phyloP scores from a whole-genome alignment of 441 rosid species.

The Adansonia grandidieri region DNA sequence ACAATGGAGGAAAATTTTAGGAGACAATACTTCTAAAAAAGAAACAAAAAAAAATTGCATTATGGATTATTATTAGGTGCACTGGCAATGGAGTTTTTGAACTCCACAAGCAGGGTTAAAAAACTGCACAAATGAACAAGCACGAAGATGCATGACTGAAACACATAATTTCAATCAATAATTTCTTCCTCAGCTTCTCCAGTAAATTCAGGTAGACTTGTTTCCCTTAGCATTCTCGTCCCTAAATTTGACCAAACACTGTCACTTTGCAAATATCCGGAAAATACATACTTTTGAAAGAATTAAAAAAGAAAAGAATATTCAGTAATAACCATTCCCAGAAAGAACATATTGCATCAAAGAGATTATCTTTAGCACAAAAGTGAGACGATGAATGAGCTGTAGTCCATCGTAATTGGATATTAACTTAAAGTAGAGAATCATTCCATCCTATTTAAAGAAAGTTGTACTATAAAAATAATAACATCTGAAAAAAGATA shows the following conservation, averaged over 20 bases:
- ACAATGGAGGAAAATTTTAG: conserved; percentile 29
- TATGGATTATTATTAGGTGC: too few relatives aligned
- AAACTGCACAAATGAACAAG: conserved; percentile 10
- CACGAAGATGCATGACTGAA: neutral
- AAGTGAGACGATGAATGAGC: neutral
- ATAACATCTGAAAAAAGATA: neutral
- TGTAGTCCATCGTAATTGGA: neutral
- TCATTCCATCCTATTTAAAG: neutral
- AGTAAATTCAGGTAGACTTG: neutral
- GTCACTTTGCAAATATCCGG: neutral
- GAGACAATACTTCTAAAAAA: conserved; percentile 10
- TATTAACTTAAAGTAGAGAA: neutral
- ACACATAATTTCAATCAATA: neutral
- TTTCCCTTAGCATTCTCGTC: neutral
- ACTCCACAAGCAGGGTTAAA: too few relatives aligned
- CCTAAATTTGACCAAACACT: neutral
- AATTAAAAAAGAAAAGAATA: neutral
- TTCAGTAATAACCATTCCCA: neutral
- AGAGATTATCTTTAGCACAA: neutral
- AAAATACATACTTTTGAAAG: neutral
- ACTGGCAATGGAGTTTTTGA: too few relatives aligned
- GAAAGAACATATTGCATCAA: conserved; percentile 4
- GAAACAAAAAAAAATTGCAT: neutral
- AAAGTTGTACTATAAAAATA: neutral
- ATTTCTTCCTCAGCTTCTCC: neutral